Base-by-base conservation (phyloP, 192 early-diverging fungal species). In the Podila verticillata region DNA sequence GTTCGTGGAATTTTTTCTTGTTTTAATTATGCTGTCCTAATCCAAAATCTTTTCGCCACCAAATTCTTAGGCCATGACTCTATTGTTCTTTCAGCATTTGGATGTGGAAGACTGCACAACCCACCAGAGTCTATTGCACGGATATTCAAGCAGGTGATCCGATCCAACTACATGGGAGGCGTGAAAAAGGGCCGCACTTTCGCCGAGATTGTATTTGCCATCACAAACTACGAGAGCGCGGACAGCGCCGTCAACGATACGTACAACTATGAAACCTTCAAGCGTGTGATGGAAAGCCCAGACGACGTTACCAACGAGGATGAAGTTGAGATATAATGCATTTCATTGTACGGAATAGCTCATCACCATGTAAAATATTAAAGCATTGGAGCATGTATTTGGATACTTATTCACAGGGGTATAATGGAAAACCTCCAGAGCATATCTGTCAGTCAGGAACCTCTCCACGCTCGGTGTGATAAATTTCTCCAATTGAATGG, bases 81-180 rank as follows among this genome's bases (percentile, higher is more conserved):
- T 0, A 85, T 85, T 48, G 84, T 85, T 4, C 47, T 85, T 9
- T 78, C 74, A 9, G 84, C 84, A 22, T 85, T 85, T 39, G 84
- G 84, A 24, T 85, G 84, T 26, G 84, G 84, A 15, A 74, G 81
- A 15, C 48, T 83, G 22, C 63, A 66, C 32, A 85, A 85, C 34
- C 84, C 84, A 47, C 72, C 84, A 17, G 66, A 70, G 26, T 79
- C 81, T 4, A 34, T 80, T 5, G 81, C 84, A 7, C 64, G 20
- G 61, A 70, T 85, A 57, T 85, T 85, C 66, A 79, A 83, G 59
- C 75, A 85, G 35, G 67, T 85, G 31, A 85, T 85, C 68, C 32
- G 44, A 7, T 61, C 73, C 19, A 77, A 79, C 28, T 85, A 83
- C 47, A 70, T 70, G 65, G 84, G 81, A 32, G 84, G 69, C 32